Conservation (phyloP, 2,329 filamentous ascomycete species). For the Nemania serpens region DNA sequence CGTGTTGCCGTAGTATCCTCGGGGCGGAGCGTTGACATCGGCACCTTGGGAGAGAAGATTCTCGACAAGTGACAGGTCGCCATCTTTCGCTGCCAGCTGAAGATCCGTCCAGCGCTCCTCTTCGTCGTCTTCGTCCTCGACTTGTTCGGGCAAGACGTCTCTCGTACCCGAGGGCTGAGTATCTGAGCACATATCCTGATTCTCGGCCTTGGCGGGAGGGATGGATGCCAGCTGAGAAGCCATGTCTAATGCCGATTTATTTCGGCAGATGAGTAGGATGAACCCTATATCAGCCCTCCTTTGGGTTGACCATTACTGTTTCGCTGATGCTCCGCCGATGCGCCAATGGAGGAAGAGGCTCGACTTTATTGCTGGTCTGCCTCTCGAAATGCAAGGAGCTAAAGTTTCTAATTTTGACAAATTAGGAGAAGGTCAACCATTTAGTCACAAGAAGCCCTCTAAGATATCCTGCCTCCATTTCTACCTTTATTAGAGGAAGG, state of each 20-base stretch:
- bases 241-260: conserved; percentile 3
- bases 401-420: neutral
- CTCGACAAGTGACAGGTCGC: conserved; percentile 37
- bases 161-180: neutral
- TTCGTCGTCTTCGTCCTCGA: conserved; percentile 22
- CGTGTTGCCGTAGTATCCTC: conserved; percentile 37
- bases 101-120: conserved; percentile 44
- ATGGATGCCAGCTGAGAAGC: conserved; percentile 17
- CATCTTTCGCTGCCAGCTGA: conserved; percentile 42
- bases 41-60: conserved; percentile 36
- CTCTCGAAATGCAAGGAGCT: neutral
- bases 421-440: neutral
- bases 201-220: neutral
- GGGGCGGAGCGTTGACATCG: conserved; percentile 36
- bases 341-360: neutral
- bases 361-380: neutral
- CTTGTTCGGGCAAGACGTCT: conserved; percentile 1
- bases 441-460: neutral
- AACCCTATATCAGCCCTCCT: neutral
- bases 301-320: neutral
- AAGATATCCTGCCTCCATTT: neutral
- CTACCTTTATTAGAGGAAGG: too few relatives aligned
- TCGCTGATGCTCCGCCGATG: neutral
- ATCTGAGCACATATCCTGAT: neutral
- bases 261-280: neutral